Conservation (phyloP, 2,329 filamentous ascomycete genomes). For the Fusarium annulatum region DNA sequence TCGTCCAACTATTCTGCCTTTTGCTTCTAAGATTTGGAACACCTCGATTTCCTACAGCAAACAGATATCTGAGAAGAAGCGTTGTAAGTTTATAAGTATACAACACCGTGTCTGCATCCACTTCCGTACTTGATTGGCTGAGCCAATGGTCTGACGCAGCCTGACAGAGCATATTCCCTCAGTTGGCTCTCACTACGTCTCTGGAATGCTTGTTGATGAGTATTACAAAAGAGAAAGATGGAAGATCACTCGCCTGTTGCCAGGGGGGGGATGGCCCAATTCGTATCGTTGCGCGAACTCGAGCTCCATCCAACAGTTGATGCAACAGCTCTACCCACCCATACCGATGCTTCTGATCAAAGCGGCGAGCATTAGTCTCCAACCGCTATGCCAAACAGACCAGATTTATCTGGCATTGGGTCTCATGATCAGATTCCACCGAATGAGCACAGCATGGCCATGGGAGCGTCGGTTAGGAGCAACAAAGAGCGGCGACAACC, state of each 20-base stretch:
- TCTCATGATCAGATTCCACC: not conserved
- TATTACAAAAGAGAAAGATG: not conserved
- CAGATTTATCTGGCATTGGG: not conserved
- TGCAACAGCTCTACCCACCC: not conserved
- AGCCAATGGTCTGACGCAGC: not conserved
- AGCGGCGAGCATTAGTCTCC: slow-evolving; percentile 3
- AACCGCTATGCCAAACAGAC: not conserved
- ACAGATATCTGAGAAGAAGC: not conserved
- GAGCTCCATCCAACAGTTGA: not conserved
- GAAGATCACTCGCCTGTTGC: not conserved
- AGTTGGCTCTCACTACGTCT: not conserved
- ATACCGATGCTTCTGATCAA: not conserved
- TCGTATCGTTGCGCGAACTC: not conserved
- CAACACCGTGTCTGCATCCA: not conserved
- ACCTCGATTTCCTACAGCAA: not conserved
- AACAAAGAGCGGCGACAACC: not conserved
- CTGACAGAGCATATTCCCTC: not conserved
- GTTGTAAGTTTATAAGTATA: not conserved
- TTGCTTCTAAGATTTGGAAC: not conserved
- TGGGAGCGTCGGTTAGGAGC: not conserved
- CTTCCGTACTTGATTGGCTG: not conserved
- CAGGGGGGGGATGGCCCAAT: not conserved
- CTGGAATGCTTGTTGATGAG: not conserved
- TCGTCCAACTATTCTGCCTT: not conserved
- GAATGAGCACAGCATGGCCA: not conserved